Base-by-base conservation (phyloP, 2,329 filamentous ascomycete genomes). In the Colletotrichum sp. region DNA sequence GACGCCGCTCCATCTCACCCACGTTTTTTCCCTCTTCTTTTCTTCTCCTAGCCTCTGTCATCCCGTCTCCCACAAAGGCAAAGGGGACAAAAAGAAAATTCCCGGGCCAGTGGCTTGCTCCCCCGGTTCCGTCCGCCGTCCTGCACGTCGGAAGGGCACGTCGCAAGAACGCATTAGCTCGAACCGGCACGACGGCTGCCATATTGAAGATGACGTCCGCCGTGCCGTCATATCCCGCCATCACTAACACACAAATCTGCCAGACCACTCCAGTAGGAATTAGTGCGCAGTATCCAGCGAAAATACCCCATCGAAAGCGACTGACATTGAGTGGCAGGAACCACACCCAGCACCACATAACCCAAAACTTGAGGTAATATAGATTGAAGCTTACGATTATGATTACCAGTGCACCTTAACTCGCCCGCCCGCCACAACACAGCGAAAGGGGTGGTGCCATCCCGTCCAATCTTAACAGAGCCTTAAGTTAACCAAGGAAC, bases 1-100 rank as follows among this genome's bases (percentile, higher is more conserved):
- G 61, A 74, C 72, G 68, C 60, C 68, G 43, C 34, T 43, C 66
- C 65, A 68, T 68, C 65, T 59, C 43, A 26, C 69, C 32, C 66
- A 70, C 65, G 39, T 43, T 69, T 57, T 26, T 55, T 32, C 9
- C 18, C 13, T 59, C 16, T 26, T 28, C 55, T 21, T 52, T 9
- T 59, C 55, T 48, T 48, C 39, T 43, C 24, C 55, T 59, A 9
- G 55, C 6, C 55, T 59, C 21, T 28, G 55, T 13, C 28, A 18
- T 61, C 59, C 59, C 28, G 59, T 61, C 59, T 32, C 28, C 28
- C 13, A n/a, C 12, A 18, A 34, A n/a, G 18, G 32, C 24, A 21
- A 16, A 24, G n/a, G 32, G 12, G n/a, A 7, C 2, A 30, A 39
- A 36, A 59, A 30, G 32, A 67, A 72, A 72, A 61, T n/a, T 32